A percentile compares a stretch with the other conserved stretches of the same genome.
These are phyloP conservation scores for Claviceps humidiphila DNA, from an alignment of 2,329 filamentous ascomycete species.

Conservation along the genomic window DNA sequence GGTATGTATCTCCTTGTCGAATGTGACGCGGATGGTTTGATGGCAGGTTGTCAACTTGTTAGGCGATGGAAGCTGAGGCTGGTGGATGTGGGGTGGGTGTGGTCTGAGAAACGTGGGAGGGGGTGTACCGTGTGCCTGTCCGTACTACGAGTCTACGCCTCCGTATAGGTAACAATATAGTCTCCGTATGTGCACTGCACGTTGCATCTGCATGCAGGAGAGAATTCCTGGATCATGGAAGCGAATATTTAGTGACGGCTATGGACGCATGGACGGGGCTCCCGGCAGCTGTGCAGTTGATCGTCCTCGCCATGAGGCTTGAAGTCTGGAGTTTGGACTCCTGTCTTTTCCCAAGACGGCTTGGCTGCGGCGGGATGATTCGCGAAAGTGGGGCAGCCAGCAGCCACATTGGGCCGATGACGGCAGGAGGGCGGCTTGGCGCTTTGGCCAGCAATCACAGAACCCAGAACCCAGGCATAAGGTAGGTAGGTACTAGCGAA, in stretches of 20 bases:
- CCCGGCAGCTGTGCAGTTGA: background rate
- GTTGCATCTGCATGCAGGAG: background rate
- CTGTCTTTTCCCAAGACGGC: background rate
- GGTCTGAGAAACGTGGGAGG: background rate
- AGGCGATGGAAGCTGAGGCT: no score
- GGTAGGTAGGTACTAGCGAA: background rate
- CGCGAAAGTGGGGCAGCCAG: background rate
- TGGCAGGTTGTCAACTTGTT: no score
- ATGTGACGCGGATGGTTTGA: no score
- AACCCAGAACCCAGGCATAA: background rate
- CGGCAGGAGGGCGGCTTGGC: background rate
- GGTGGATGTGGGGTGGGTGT: background rate
- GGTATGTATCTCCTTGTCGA: no score
- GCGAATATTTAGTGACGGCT: background rate
- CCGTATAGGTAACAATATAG: no score
- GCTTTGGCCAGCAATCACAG: slow-evolving; percentile 3
- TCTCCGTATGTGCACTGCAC: no score
- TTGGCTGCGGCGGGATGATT: background rate
- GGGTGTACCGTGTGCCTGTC: background rate
- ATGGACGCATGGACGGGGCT: background rate
- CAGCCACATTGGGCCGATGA: background rate
- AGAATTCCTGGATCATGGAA: background rate
- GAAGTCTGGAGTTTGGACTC: no score
- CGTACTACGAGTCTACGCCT: no score
- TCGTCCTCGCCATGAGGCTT: background rate